Base-by-base conservation (phyloP, 2,329 filamentous ascomycete species). In the Cercospora zeina region DNA sequence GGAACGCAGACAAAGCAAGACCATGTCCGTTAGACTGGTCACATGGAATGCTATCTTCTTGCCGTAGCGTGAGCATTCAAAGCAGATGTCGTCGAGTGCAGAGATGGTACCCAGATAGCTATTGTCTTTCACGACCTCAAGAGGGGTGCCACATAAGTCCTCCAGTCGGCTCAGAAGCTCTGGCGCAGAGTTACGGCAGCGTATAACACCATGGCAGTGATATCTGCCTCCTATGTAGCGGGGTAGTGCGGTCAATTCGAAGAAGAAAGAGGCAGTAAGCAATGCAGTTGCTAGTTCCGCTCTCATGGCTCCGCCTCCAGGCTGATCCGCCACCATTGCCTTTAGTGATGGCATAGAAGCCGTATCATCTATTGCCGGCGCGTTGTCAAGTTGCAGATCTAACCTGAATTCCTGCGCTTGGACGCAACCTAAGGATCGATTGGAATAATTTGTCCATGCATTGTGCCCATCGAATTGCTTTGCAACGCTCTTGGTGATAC, bases 1-100 rank as follows among this genome's bases (percentile, higher is more conserved):
- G 39, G 39, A 45, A n/a, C 19, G 14, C 7, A 45, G 14, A 21
- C 19, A n/a, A 21, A 45, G 5, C 39, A 45, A 16, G 14, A 45
- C 39, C 14, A 21, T 45, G 14, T 45, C 39, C 14, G 39, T 16
- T 16, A 45, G 39, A 21, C 39, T 45, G 39, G 14, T n/a, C 39
- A 45, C 39, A 45, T 45, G 19, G 39, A 45, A 45, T 45, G 39
- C 19, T n/a, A 45, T 21, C 39, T 45, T 45, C 19, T 45, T 45
- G 39, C 14, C 14, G 39, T 45, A 45, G 39, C 39, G 39, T 16
- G 14, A n/a, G 39, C 39, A 45, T 16, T 21, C 14, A n/a, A n/a
- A 45, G 19, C 39, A 45, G 39, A 45, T 45, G 39, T n/a, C 39
- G 14, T n/a, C 14, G 39, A 16, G 14, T 16, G 14, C 39, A 21